Evolutionary conservation across 208 protist species (phyloP).

Genomic region (Trichomonas tenax): DNA sequence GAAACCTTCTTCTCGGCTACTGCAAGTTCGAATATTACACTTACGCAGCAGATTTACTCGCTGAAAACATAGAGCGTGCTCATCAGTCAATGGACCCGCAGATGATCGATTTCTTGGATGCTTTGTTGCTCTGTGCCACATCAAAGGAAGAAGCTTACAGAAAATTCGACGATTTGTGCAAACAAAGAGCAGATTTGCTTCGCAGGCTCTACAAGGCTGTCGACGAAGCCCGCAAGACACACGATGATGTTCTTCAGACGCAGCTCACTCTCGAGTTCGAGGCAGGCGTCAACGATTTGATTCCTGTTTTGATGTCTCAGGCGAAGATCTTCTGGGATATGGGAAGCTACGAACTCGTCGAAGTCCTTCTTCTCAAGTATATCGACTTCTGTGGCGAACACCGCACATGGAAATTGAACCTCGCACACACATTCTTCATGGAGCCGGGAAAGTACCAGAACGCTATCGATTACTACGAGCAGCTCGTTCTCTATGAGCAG

Average conservation of each 20-base stretch:
- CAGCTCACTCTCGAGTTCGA: not conserved
- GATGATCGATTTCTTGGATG: not conserved
- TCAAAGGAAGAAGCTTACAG: constrained; percentile 13
- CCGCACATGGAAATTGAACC: constrained; percentile 33
- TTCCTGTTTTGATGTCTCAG: constrained; percentile 67
- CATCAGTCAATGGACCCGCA: not conserved
- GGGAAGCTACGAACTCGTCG: constrained; percentile 78
- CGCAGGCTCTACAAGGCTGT: not conserved
- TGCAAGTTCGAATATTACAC: constrained; percentile 83
- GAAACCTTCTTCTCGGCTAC: constrained; percentile 83
- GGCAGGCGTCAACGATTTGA: constrained; percentile 71
- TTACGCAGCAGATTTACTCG: constrained; percentile 76
- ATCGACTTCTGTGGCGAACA: constrained; percentile 45
- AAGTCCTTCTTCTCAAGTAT: constrained; percentile 70
- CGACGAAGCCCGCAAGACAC: not conserved
- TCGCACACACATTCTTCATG: constrained; percentile 43
- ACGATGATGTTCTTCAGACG: not conserved
- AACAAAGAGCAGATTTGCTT: not conserved
- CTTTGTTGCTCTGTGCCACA: not conserved
- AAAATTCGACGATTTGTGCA: not conserved
- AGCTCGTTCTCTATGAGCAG: constrained; percentile 32
- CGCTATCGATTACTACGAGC: constrained; percentile 35
- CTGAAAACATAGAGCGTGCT: constrained; percentile 56
- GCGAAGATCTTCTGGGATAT: constrained; percentile 93
- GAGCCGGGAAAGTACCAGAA: constrained; percentile 33